Conservation (phyloP, 176 grass and related monocot species). For the Oryza brachyantha region DNA sequence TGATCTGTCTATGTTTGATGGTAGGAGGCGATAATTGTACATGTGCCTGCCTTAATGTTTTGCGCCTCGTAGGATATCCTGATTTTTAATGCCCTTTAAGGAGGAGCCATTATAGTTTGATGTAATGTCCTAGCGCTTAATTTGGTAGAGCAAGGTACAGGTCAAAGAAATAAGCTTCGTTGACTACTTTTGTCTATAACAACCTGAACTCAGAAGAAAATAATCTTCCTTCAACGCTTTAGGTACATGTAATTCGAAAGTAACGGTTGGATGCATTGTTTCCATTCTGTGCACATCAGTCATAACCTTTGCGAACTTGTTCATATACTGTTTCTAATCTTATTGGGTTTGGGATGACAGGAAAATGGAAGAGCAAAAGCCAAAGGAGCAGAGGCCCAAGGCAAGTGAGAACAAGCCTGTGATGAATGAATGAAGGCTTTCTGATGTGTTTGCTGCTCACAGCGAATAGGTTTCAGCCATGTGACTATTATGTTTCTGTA, state of each 20-base stretch:
- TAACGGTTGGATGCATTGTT: background rate
- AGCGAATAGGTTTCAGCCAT: background rate
- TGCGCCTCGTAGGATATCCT: too few relatives aligned
- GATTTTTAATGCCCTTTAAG: background rate
- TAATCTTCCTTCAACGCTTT: background rate
- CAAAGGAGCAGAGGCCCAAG: conserved; percentile 74
- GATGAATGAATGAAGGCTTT: conserved; percentile 59
- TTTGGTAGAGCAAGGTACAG: background rate
- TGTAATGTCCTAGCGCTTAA: background rate
- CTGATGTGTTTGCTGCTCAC: background rate
- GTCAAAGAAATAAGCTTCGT: background rate
- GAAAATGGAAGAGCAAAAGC: conserved; percentile 81
- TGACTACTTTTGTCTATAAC: background rate
- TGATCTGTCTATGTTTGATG: background rate
- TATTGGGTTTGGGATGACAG: conserved; percentile 27
- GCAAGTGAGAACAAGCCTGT: conserved; percentile 88
- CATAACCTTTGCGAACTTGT: background rate
- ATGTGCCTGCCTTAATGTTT: background rate
- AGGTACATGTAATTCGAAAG: too few relatives aligned
- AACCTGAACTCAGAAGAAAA: background rate
- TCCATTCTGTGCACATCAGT: background rate
- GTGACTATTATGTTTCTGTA: conserved; percentile 7
- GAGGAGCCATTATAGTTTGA: background rate
- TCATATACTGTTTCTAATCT: background rate
- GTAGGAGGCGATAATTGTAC: background rate